Evolutionary conservation across 305 asterid genomes (phyloP).

Genomic region (Rubia occidens): DNA sequence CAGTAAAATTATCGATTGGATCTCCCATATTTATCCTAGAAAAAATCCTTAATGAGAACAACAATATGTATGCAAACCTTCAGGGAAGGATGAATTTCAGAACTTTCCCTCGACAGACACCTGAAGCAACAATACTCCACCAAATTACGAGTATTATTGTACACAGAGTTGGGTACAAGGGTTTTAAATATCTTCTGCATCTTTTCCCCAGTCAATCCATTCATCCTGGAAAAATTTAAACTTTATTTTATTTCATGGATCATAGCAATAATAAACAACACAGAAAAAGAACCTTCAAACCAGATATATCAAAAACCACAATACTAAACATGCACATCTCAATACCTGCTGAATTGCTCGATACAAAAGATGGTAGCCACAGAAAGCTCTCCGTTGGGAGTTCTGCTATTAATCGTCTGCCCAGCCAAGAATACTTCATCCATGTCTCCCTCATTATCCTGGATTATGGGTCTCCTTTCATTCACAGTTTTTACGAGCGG

Average conservation of each 20-base stretch:
- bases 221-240: constrained; percentile 68
- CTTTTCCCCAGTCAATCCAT: constrained; percentile 80
- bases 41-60: constrained; percentile 9
- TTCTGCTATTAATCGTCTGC: constrained; percentile 62
- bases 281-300: neutral
- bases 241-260: neutral
- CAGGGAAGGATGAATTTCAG: constrained; percentile 75
- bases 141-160: constrained; percentile 66
- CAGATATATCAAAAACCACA: neutral
- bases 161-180: constrained; percentile 61
- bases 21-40: constrained; percentile 4
- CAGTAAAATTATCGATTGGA: constrained; percentile 2
- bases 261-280: constrained; percentile 2
- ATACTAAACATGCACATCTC: constrained; percentile 6
- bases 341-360: constrained; percentile 97
- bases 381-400: constrained; percentile 70
- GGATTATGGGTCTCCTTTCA: constrained; percentile 39
- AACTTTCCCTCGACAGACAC: constrained; percentile 66
- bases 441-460: constrained; percentile 36
- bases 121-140: constrained; percentile 97
- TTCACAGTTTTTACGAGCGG: constrained; percentile 68
- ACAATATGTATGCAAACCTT: constrained; percentile 47
- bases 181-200: constrained; percentile 84
- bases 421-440: constrained; percentile 61
- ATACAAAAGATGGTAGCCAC: constrained; percentile 77